Conservation (phyloP, 2,329 filamentous ascomycete species). For the Apiospora hydei region DNA sequence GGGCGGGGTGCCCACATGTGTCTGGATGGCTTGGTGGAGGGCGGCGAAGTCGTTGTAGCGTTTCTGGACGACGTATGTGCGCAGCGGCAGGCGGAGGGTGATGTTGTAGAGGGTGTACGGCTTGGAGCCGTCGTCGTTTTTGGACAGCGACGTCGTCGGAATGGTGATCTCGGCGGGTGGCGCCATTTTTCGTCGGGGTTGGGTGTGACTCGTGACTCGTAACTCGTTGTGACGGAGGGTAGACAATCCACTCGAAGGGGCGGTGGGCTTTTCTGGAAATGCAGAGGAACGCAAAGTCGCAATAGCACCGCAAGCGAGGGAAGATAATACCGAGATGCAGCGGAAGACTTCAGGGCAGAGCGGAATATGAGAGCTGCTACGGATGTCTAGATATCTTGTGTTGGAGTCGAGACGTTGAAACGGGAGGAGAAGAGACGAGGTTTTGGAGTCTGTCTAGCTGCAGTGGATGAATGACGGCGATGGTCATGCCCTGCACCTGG, state of each 20-base stretch:
- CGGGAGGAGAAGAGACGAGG: constrained; percentile 5
- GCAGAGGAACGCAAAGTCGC: neutral
- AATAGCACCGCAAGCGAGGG: neutral
- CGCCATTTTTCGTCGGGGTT: constrained; percentile 55
- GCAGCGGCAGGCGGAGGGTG: constrained; percentile 76
- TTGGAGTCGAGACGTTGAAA: neutral
- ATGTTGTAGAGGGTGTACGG: constrained; percentile 82
- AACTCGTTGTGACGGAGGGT: neutral
- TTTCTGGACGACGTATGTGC: constrained; percentile 78
- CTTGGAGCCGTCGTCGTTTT: constrained; percentile 60
- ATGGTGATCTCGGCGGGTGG: constrained; percentile 73
- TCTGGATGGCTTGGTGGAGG: constrained; percentile 69
- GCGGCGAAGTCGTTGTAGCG: constrained; percentile 81
- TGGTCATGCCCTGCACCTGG: neutral
- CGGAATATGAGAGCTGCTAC: too few relatives aligned
- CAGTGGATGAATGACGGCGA: constrained; percentile 1
- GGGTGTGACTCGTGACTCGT: neutral
- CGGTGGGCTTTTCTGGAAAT: neutral
- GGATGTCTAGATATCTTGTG: neutral
- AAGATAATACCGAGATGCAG: neutral
- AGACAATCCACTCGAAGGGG: neutral
- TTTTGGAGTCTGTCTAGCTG: neutral
- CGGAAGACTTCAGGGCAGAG: neutral
- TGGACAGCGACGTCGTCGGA: constrained; percentile 67
- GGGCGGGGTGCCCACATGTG: constrained; percentile 67